Percentiles rank a stretch among this genome's conserved stretches.
Evolutionary conservation across 805 yeast species (phyloP).

Genomic region (Hanseniaspora valbyensis): DNA sequence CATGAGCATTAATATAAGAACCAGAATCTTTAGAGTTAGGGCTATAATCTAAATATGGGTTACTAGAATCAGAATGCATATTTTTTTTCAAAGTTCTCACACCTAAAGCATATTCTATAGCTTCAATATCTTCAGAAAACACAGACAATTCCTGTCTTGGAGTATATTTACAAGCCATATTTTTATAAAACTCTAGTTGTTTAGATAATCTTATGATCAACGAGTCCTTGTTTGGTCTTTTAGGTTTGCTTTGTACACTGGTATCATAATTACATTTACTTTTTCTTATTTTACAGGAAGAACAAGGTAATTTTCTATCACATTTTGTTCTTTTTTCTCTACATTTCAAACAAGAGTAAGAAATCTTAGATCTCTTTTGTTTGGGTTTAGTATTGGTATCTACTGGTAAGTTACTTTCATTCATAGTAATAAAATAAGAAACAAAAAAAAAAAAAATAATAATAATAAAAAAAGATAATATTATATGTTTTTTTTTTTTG

Average conservation of each 20-base stretch:
- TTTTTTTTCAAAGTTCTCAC: conserved; percentile 5
- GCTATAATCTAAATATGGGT: no score
- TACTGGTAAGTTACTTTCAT: neutral
- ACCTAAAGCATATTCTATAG: conserved; percentile 13
- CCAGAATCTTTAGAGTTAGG: no score
- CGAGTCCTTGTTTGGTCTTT: conserved; percentile 27
- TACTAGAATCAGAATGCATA: neutral
- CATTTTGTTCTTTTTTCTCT: conserved; percentile 29
- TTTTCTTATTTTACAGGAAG: conserved; percentile 25
- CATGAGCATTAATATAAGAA: no score
- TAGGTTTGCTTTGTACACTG: conserved; percentile 26
- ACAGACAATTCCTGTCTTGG: conserved; percentile 3
- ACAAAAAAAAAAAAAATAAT: no score
- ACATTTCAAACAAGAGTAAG: conserved; percentile 29
- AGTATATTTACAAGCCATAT: conserved; percentile 20
- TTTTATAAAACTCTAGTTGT: conserved; percentile 28
- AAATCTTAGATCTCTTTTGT: conserved; percentile 26
- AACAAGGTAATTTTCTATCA: conserved; percentile 28
- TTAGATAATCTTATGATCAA: conserved; percentile 25
- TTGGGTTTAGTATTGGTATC: neutral
- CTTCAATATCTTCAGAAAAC: conserved; percentile 10
- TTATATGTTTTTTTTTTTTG: no score
- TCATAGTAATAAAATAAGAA: no score
- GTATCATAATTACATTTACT: conserved; percentile 27
- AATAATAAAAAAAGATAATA: no score